Evolutionary conservation across 139 green algal genomes (phyloP).

Genomic region (Yamagishiella unicocca): DNA sequence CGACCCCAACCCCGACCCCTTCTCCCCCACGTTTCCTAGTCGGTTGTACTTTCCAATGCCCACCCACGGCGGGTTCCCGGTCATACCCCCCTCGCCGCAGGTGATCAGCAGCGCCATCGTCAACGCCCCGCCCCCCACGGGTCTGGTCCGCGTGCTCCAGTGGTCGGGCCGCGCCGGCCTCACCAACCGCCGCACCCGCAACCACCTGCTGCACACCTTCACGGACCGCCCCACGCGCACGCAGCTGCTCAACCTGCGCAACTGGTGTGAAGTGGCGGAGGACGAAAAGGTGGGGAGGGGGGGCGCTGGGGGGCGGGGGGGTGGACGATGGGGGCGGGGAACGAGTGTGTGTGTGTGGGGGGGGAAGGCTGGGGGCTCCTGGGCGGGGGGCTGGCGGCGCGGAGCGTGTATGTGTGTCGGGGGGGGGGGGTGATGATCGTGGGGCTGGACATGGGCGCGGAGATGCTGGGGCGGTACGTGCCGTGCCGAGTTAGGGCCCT

Average conservation of each 20-base stretch:
- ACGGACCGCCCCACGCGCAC: neutral
- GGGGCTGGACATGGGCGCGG: neutral
- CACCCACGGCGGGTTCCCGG: neutral
- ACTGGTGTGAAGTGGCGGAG: constrained; percentile 41
- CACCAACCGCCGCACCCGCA: constrained; percentile 31
- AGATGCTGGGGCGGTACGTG: neutral
- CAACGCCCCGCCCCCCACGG: constrained; percentile 20
- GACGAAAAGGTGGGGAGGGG: neutral
- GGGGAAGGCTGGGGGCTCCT: neutral
- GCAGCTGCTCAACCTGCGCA: constrained; percentile 34
- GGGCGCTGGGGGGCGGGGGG: neutral
- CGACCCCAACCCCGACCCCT: neutral
- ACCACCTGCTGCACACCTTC: constrained; percentile 36
- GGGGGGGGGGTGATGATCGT: neutral
- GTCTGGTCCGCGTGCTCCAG: constrained; percentile 25
- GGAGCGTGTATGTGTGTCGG: neutral
- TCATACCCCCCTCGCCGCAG: neutral
- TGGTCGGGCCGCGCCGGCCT: constrained; percentile 13
- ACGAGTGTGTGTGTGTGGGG: neutral
- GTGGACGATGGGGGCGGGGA: too few species aligned
- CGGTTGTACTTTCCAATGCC: neutral
- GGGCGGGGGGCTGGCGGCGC: neutral
- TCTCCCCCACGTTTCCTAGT: neutral
- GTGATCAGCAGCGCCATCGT: constrained; percentile 34
- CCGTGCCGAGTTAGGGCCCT: neutral